Percentiles rank a stretch among this genome's conserved stretches.
These are phyloP conservation scores for Ophiostoma novo-ulmi DNA, from an alignment of 2,329 filamentous ascomycete species.

Conservation along the genomic window DNA sequence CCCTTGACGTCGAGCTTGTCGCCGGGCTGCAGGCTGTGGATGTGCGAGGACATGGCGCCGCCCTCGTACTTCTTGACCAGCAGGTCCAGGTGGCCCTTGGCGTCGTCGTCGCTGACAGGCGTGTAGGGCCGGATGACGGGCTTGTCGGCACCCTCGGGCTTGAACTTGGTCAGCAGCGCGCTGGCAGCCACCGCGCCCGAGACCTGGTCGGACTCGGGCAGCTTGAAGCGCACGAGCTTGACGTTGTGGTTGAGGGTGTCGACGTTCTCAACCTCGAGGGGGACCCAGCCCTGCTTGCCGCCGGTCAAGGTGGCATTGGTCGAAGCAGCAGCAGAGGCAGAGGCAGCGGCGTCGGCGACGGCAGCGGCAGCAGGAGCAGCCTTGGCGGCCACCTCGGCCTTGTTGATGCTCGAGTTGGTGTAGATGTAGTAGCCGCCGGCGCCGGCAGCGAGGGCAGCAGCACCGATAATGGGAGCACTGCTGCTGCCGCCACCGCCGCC, in stretches of 20 bases:
- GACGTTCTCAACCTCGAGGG: conserved; percentile 70
- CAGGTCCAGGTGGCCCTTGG: conserved; percentile 77
- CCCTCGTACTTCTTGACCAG: conserved; percentile 87
- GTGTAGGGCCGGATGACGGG: conserved; percentile 88
- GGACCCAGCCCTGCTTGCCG: conserved; percentile 84
- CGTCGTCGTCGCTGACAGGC: conserved; percentile 78
- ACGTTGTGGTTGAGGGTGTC: conserved; percentile 89
- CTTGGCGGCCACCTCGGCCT: conserved; percentile 44
- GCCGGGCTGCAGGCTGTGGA: conserved; percentile 76
- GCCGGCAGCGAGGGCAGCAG: conserved; percentile 50
- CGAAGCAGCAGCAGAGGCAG: conserved; percentile 34
- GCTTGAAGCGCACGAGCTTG: conserved; percentile 82
- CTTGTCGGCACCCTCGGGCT: conserved; percentile 72
- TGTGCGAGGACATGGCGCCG: conserved; percentile 85
- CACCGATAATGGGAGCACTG: conserved; percentile 58
- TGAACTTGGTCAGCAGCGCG: conserved; percentile 88
- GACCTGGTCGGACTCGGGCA: conserved; percentile 77
- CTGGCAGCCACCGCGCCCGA: conserved; percentile 78
- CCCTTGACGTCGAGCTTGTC: conserved; percentile 90
- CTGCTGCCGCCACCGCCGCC: conserved; percentile 38
- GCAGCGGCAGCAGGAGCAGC: conserved; percentile 38
- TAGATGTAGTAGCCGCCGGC: conserved; percentile 54
- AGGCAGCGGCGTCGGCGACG: conserved; percentile 35
- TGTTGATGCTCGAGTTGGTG: conserved; percentile 48
- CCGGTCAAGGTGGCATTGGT: conserved; percentile 61